Conservation (phyloP, 768 basidiomycete species). For the Lentinula guzmanii region DNA sequence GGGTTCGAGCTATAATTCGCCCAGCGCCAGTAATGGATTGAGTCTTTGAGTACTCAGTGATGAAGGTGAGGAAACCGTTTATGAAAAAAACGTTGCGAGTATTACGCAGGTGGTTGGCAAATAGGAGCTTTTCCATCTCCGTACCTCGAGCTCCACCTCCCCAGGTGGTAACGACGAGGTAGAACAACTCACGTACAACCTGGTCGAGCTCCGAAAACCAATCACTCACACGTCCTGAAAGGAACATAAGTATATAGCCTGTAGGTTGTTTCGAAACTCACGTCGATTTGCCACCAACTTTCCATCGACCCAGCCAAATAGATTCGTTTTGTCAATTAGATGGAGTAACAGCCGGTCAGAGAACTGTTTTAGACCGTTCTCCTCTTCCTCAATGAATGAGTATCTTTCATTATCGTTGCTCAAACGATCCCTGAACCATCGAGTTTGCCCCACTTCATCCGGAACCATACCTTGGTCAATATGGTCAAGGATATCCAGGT, state of each 20-base stretch:
- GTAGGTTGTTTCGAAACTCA: no score
- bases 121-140: slow-evolving; percentile 10
- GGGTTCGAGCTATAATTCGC: neutral
- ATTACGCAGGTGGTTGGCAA: neutral
- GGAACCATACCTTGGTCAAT: no score
- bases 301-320: neutral
- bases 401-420: no score
- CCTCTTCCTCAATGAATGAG: no score
- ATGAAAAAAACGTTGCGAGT: slow-evolving; percentile 8
- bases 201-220: slow-evolving; percentile 7
- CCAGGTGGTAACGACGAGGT: slow-evolving; percentile 6
- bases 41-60: slow-evolving; percentile 11
- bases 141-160: slow-evolving; percentile 11
- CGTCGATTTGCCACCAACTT: neutral
- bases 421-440: no score
- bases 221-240: neutral
- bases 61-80: slow-evolving; percentile 7
- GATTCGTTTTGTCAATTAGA: no score
- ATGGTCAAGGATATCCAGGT: no score
- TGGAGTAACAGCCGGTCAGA: no score
- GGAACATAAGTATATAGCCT: neutral
- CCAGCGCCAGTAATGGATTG: slow-evolving; percentile 10
- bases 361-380: no score
- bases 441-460: no score
- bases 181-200: slow-evolving; percentile 8